A percentile compares a stretch with the other conserved stretches of the same genome.
Evolutionary conservation across 768 basidiomycete genomes (phyloP).

Genomic region (Clathrus columnatus): DNA sequence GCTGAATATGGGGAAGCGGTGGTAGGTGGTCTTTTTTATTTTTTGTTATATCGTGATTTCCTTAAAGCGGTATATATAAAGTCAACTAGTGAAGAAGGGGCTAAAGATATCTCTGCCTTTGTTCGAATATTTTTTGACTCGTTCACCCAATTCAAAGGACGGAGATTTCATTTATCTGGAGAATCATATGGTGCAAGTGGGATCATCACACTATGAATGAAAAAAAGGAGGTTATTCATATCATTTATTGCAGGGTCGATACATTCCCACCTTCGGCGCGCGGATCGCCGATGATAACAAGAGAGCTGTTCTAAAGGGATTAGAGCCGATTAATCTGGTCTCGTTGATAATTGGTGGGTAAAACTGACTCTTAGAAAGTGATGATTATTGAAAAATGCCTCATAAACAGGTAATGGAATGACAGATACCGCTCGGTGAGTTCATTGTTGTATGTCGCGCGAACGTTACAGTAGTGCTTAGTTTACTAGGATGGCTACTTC

Average conservation of each 20-base stretch:
- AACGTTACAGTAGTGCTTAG: constrained; percentile 14
- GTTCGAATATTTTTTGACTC: constrained; percentile 67
- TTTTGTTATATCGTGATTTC: too few species aligned
- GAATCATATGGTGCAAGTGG: constrained; percentile 46
- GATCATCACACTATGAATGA: neutral
- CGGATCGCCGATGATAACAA: constrained; percentile 42
- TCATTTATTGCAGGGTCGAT: constrained; percentile 40
- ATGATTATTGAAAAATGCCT: neutral
- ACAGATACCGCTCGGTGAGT: constrained; percentile 23
- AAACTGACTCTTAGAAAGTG: constrained; percentile 2
- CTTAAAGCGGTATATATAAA: too few species aligned
- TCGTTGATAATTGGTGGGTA: constrained; percentile 38
- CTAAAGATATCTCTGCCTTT: constrained; percentile 63
- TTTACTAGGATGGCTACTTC: constrained; percentile 26
- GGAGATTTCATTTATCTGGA: constrained; percentile 53
- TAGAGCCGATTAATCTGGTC: constrained; percentile 40
- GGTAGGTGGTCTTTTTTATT: neutral
- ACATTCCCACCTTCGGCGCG: constrained; percentile 42
- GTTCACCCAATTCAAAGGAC: constrained; percentile 61
- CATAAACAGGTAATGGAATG: constrained; percentile 32
- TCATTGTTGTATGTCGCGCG: neutral
- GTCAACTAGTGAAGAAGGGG: constrained; percentile 53
- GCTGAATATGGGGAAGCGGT: constrained; percentile 48
- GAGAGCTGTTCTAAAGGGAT: constrained; percentile 31
- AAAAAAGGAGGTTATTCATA: neutral